Conservation (phyloP, 1,284 basidiomycete genomes). For the Fomitopsis palustris region DNA sequence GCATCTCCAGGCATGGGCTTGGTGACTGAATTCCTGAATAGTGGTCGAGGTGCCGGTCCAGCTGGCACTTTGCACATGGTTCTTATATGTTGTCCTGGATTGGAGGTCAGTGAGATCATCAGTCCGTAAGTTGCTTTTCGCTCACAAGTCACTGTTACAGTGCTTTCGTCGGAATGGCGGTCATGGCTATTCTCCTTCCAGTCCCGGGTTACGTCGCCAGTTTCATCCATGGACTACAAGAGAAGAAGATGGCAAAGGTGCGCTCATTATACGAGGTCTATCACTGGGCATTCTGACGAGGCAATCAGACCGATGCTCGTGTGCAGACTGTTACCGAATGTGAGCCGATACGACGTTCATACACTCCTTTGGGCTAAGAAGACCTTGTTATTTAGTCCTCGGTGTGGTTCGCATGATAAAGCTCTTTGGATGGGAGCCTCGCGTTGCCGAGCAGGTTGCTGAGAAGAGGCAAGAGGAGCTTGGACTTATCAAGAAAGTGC, state of each 20-base stretch:
- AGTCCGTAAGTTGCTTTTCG: background rate
- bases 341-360: background rate
- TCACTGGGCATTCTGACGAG: background rate
- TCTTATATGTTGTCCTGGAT: constrained; percentile 40
- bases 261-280: background rate
- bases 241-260: constrained; percentile 29
- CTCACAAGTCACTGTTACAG: constrained; percentile 16
- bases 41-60: constrained; percentile 32
- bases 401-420: constrained; percentile 32
- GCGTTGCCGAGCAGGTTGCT: constrained; percentile 38
- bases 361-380: background rate
- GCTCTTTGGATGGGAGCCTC: constrained; percentile 53
- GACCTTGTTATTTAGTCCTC: background rate
- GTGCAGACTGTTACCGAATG: constrained; percentile 32
- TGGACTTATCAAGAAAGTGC: constrained; percentile 38
- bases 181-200: constrained; percentile 50
- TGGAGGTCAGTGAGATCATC: constrained; percentile 43
- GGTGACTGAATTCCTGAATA: constrained; percentile 8
- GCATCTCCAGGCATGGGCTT: background rate
- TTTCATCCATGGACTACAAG: constrained; percentile 26
- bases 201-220: constrained; percentile 38
- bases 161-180: constrained; percentile 46
- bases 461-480: constrained; percentile 57
- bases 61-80: constrained; percentile 28
- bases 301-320: constrained; percentile 37